Evolutionary conservation across 768 basidiomycete genomes (phyloP), one percentile per base, ranked within the genome.

Genomic region (Erythrobasidium yunnanense): DNA sequence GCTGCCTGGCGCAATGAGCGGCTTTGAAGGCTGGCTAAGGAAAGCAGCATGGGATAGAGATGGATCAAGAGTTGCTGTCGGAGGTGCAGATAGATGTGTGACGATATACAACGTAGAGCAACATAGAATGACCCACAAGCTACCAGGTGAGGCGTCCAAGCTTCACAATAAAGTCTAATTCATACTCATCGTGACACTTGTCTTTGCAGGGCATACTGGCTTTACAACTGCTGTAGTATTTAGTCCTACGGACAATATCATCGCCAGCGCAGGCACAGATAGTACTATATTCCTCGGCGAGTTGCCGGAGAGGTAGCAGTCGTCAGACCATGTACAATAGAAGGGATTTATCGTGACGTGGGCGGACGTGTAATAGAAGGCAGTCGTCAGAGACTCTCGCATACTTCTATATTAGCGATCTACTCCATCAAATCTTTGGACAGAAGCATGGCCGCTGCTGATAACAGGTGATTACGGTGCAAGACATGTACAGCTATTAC

Each of bases 191-290:
- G n/a, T n/a, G 25, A 42, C 45, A 17, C 32, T 1, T 18, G 46
- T 34, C 88, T 81, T 96, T 65, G 90, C 93, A 38, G 93, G 93
- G 15, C 93, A 99, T 76, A 95, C 90, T 76, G 92, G 93, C 11
- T 92, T 92, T 0, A 91, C 97, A 15, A 91, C 90, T 1, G 80
- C 86, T n/a, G 89, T 90, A 0, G 95, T 93, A 71, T 95, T 93
- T 80, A 90, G 93, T 75, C 91, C 93, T 7, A 89, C 85, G 73
- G 91, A 95, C 72, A 92, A 91, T 11, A 91, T 95, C 75, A 83
- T 73, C 2, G 67, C 65, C 2, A 69, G 63, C 17, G 66, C 55
- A 4, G 71, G 69, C 1, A 67, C 65, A 7, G 70, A 71, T 29
- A 63, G 65, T 2, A 56, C 45, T 46, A 68, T 74, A 22, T 74